A percentile compares a stretch with the other conserved stretches of the same genome.
Evolutionary conservation across 192 early-diverging fungal genomes (phyloP).

Genomic region (Umbelopsis sp.): DNA sequence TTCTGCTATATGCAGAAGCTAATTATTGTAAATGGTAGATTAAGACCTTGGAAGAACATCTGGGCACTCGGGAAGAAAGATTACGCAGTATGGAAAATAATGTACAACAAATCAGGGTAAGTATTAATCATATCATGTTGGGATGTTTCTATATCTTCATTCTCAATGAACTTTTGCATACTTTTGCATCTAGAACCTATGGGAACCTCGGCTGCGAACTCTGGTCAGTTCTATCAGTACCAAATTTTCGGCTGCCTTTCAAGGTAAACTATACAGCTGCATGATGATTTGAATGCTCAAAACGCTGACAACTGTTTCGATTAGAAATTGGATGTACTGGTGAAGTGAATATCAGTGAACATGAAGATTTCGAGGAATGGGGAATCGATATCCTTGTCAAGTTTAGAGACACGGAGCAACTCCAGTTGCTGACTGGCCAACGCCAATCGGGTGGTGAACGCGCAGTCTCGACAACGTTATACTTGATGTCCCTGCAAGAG

Average conservation of each 20-base stretch:
- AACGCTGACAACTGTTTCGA: neutral
- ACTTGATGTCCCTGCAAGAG: constrained; percentile 91
- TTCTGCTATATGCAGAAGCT: neutral
- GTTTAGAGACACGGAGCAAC: constrained; percentile 83
- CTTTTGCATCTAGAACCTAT: constrained; percentile 49
- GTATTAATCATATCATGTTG: neutral
- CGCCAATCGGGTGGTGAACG: constrained; percentile 98
- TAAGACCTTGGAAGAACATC: neutral
- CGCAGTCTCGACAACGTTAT: constrained; percentile 94
- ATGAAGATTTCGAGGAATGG: constrained; percentile 91
- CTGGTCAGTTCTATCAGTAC: constrained; percentile 68
- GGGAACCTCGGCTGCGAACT: constrained; percentile 65
- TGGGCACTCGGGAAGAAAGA: neutral
- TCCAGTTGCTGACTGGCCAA: constrained; percentile 83
- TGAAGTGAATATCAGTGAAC: constrained; percentile 65
- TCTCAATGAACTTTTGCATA: too few relatives aligned
- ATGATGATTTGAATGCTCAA: neutral
- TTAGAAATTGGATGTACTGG: constrained; percentile 79
- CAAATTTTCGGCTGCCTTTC: constrained; percentile 74
- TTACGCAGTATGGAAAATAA: neutral
- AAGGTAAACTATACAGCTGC: constrained; percentile 41
- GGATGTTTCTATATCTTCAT: too few relatives aligned
- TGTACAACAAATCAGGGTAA: neutral
- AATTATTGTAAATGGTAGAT: neutral
- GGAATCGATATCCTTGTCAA: constrained; percentile 94